Base-by-base conservation (phyloP, 177 flowering plant genomes). In the Tripterygium wilfordii region DNA sequence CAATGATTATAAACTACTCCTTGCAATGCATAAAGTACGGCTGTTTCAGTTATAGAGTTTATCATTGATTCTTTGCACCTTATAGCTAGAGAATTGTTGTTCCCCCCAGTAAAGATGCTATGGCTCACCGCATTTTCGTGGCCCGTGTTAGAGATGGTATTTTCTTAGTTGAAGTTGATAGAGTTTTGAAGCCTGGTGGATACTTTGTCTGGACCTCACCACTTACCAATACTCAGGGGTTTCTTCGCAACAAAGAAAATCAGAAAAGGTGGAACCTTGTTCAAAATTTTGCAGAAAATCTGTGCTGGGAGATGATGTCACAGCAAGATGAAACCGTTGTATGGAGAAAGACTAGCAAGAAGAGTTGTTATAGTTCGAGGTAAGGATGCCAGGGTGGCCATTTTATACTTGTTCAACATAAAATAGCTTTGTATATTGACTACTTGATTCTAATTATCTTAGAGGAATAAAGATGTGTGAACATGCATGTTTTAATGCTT, bases 201-300 rank as follows among this genome's bases (percentile, higher is more conserved):
- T 94, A 84, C 61, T 94, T 89, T 65, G 97, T 89, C 42, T 94
- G 97, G 99, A 94, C 96, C 53, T 88, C 96, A 53, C 92, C 89
- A 9, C 44, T 87, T 24, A 83, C 85, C 32, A 86, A 78, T 66
- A 57, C 78, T 29, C n/a, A n/a, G n/a, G n/a, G n/a, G n/a, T n/a
- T n/a, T n/a, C n/a, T n/a, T n/a, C 85, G 73, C 46, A 66, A 72
- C 62, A 94, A 82, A 72, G 85, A 54, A 41, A 78, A 75, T 53
- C 78, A 67, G 60, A 82, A 76, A 57, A 76, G 63, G 58, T 85
- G 96, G 96, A 67, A 63, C 44, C 36, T 83, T 56, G 57, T 94
- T 53, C 79, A 45, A 35, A 64, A 49, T 42, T 77, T 71, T 67
- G 80, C 88, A 1, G 74, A 66, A 60, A 79, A 56, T 57, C 68